phyloP scores from a whole-genome alignment of 345 rosid genomes.

The Gossypium bickii region DNA sequence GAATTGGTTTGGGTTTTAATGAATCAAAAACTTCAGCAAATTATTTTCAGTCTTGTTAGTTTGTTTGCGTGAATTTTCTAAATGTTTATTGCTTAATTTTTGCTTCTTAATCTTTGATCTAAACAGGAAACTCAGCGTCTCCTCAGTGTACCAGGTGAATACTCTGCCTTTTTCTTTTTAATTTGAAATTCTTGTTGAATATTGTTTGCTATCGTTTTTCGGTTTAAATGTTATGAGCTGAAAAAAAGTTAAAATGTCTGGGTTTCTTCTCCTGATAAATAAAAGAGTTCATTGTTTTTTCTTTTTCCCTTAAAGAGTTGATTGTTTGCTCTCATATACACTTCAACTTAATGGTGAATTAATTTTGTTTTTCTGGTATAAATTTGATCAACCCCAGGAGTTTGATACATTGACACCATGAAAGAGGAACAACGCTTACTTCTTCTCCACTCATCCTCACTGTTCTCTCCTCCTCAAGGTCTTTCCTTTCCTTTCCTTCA shows the following conservation, averaged over 20 bases:
- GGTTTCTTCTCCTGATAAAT: conserved; percentile 10
- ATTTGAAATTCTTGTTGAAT: background rate
- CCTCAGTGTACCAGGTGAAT: conserved; percentile 89
- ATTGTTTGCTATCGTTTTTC: background rate
- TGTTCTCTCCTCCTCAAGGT: conserved; percentile 57
- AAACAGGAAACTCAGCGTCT: conserved; percentile 95
- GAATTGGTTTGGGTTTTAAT: background rate
- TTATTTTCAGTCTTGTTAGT: background rate
- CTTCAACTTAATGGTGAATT: no score
- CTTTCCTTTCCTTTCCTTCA: background rate
- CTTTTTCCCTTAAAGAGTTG: background rate
- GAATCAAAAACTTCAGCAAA: background rate
- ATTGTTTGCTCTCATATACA: no score
- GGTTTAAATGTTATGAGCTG: conserved; percentile 5
- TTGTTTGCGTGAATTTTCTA: background rate
- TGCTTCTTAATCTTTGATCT: background rate
- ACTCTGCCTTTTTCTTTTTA: background rate
- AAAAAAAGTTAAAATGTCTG: background rate
- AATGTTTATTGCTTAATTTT: background rate
- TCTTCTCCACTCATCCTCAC: conserved; percentile 47
- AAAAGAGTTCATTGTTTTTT: background rate
- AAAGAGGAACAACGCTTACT: conserved; percentile 50
- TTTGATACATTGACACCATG: conserved; percentile 39
- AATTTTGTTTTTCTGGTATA: no score
- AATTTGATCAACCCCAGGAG: background rate